These are phyloP conservation scores for Wickerhamomyces queroliae DNA, from an alignment of 805 yeast species.

Conservation along the genomic window DNA sequence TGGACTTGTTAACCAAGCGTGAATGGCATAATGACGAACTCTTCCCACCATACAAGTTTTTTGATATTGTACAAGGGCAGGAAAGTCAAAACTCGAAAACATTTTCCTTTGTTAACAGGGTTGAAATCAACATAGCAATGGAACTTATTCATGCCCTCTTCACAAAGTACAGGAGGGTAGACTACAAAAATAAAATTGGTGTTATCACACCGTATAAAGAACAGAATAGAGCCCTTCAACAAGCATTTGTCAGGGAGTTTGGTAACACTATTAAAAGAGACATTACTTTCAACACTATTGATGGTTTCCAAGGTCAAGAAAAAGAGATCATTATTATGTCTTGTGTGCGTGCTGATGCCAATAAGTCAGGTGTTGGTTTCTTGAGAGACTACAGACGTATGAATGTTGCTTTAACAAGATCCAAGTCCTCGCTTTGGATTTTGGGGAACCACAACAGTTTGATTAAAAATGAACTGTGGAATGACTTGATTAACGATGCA, in stretches of 20 bases:
- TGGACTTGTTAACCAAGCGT: conserved; percentile 51
- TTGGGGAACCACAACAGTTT: conserved; percentile 75
- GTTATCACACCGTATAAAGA: conserved; percentile 93
- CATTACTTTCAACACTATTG: conserved; percentile 90
- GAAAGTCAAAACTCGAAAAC: conserved; percentile 64
- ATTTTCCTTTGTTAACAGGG: conserved; percentile 62
- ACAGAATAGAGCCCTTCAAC: conserved; percentile 59
- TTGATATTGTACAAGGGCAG: conserved; percentile 55
- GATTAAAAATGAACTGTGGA: conserved; percentile 66
- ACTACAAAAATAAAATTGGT: conserved; percentile 75
- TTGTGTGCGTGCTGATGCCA: conserved; percentile 84
- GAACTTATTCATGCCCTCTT: conserved; percentile 57
- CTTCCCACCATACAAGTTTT: conserved; percentile 75
- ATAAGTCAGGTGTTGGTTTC: conserved; percentile 66
- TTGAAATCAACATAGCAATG: conserved; percentile 70
- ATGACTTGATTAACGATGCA: conserved; percentile 61
- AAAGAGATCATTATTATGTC: conserved; percentile 91
- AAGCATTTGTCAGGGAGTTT: conserved; percentile 48
- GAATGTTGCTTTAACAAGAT: conserved; percentile 97
- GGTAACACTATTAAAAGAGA: conserved; percentile 60
- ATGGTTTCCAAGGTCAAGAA: conserved; percentile 98
- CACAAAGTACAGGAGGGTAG: conserved; percentile 34
- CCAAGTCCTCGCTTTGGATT: conserved; percentile 87
- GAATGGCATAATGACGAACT: conserved; percentile 66
- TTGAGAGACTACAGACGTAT: conserved; percentile 87